These are phyloP conservation scores for Xylariomycetidae sp. DNA, from an alignment of 2,329 filamentous ascomycete genomes.

Conservation along the genomic window DNA sequence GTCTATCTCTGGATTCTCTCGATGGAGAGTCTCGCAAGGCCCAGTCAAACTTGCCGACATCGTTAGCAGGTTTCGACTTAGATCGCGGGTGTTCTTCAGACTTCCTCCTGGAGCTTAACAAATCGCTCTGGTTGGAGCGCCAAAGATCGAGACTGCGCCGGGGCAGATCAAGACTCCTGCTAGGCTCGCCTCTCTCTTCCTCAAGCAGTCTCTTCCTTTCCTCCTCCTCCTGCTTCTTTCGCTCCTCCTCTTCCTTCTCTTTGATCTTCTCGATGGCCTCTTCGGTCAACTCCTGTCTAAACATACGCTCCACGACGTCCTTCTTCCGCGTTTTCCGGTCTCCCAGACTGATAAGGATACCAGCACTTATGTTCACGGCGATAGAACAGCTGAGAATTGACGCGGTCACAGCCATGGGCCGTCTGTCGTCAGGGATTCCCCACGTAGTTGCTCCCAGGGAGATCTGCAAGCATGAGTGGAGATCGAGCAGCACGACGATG, in stretches of 20 bases:
- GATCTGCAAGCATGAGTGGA: slow-evolving; percentile 76
- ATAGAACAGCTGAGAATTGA: slow-evolving; percentile 78
- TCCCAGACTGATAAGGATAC: slow-evolving; percentile 70
- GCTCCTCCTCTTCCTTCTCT: slow-evolving; percentile 35
- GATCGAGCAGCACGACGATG: slow-evolving; percentile 74
- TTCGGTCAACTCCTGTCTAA: slow-evolving; percentile 69
- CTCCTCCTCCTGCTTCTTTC: slow-evolving; percentile 20
- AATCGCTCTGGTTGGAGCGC: too few relatives aligned
- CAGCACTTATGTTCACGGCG: slow-evolving; percentile 70
- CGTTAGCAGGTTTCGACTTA: too few relatives aligned
- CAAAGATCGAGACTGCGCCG: too few relatives aligned
- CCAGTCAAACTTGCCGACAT: too few relatives aligned
- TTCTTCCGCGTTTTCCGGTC: slow-evolving; percentile 78
- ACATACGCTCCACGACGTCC: slow-evolving; percentile 74
- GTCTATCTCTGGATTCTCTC: too few relatives aligned
- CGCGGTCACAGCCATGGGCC: slow-evolving; percentile 70
- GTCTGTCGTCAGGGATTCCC: slow-evolving; percentile 66
- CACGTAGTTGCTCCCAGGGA: slow-evolving; percentile 74
- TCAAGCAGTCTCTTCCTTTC: too few relatives aligned
- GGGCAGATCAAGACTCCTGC: too few relatives aligned
- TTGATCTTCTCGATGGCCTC: slow-evolving; percentile 44
- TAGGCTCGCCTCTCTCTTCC: too few relatives aligned
- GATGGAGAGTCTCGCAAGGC: too few relatives aligned
- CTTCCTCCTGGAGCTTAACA: too few relatives aligned
- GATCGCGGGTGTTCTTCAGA: too few relatives aligned